Evolutionary conservation across 495 filamentous ascomycete genomes (phyloP), one percentile per base, ranked within the genome.

Genomic region (Neurospora sp.): DNA sequence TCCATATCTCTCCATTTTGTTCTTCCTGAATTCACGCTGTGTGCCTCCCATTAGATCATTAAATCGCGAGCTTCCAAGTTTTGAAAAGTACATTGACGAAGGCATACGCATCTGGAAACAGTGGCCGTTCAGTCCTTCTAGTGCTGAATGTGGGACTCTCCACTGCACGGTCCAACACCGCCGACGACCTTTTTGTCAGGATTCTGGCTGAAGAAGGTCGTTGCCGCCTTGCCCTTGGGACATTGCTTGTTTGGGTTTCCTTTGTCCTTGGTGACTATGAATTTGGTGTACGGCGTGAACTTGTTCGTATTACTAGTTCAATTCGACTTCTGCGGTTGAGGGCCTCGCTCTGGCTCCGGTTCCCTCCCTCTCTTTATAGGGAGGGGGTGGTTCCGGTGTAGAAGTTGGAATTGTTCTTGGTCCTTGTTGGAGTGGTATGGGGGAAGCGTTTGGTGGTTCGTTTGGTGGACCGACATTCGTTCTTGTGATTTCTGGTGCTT

Each of bases 281-380:
- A 20, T 53, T 71, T 72, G 14, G 72, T 69, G 53, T 74, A 79
- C 0, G 79, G 78, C 38, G 78, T 80, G 59, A 69, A 79, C 0
- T 22, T 0, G 5, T 65, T 71, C 3, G 5, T 7, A 4, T 16
- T n/a, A 46, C 11, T 12, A 40, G 16, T n/a, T 41, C 7, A n/a
- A 9, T 46, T 1, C 2, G n/a, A 8, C 18, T 46, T n/a, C 7
- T 46, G 7, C 8, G 3, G 18, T n/a, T 46, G 42, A 18, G 0
- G 41, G 16, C 7, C 41, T 5, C 31, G 31, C 31, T 31, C 31
- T 31, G 31, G 31, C 4, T 31, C 31, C 31, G 31, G 4, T 3
- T 31, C 31, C 31, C 31, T 31, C 41, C 8, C 1, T 16, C 41
- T 42, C 16, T 16, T 18, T 2, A 42, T 42, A 40, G 16, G 16